These are phyloP conservation scores for Wickerhamomyces tratensis DNA, from an alignment of 805 yeast species.

Conservation along the genomic window DNA sequence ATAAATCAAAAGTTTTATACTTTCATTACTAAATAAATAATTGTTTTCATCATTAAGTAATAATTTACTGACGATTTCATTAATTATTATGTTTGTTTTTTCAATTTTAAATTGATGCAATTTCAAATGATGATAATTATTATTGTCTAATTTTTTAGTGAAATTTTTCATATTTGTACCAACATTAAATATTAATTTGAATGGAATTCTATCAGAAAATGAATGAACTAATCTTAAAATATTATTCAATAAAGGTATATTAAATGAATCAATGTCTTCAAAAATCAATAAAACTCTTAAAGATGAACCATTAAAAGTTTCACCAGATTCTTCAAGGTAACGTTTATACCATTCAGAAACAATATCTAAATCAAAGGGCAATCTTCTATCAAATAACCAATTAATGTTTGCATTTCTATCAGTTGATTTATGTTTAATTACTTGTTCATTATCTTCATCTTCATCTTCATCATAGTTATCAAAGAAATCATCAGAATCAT, in stretches of 20 bases:
- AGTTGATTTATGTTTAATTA: too few species aligned
- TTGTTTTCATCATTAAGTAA: slow-evolving; percentile 6
- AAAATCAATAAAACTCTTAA: slow-evolving; percentile 12
- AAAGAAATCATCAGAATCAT: slow-evolving; percentile 2
- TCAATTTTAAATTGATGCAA: slow-evolving; percentile 14
- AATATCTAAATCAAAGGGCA: slow-evolving; percentile 16
- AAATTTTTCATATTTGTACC: slow-evolving; percentile 12
- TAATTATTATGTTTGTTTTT: slow-evolving; percentile 14
- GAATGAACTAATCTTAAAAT: slow-evolving; percentile 9
- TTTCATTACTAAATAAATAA: slow-evolving; percentile 11
- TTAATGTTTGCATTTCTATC: neutral
- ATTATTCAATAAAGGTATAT: slow-evolving; percentile 9
- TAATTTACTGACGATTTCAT: slow-evolving; percentile 12
- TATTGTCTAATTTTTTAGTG: slow-evolving; percentile 8
- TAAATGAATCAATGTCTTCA: slow-evolving; percentile 18
- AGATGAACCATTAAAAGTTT: slow-evolving; percentile 2
- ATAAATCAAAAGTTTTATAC: slow-evolving; percentile 10
- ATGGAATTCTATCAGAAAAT: slow-evolving; percentile 10
- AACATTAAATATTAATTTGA: slow-evolving; percentile 16
- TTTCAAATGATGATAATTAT: slow-evolving; percentile 7
- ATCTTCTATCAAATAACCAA: slow-evolving; percentile 10
- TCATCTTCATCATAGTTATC: slow-evolving; percentile 5
- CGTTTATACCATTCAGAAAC: slow-evolving; percentile 15
- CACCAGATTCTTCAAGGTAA: slow-evolving; percentile 1
- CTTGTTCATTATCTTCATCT: slow-evolving; percentile 6